Base-by-base conservation (phyloP, 2,329 filamentous ascomycete species). In the Neonectria faginata region DNA sequence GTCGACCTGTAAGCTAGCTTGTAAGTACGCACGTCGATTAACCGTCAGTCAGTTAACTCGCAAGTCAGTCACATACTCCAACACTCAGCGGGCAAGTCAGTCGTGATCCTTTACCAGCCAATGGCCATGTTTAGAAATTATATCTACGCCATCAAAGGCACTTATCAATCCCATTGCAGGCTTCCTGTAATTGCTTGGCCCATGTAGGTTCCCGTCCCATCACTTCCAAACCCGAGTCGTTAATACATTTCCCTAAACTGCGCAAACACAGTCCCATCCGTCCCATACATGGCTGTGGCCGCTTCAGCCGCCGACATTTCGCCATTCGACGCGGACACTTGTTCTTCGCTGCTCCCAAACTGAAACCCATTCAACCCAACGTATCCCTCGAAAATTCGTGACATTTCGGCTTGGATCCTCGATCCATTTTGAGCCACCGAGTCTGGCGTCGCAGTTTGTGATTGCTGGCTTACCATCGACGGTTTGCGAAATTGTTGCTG, bases 321-420 rank as follows among this genome's bases (percentile, higher is more conserved):
- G 9, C 63, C 36, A n/a, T 67, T 71, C 11, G 75, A 52, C 39
- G 63, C 55, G 3, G 72, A 53, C 3, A 70, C 67, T 29, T 73
- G 73, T 3, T 76, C 75, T 4, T 74, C 75, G 14, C 67, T 70
- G 27, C 73, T 70, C 16, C 67, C 69, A 11, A 72, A 73, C 41
- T 78, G 76, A 51, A 78, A 79, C 59, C 79, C 69, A 25, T 77
- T 78, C 41, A 79, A 68, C 1, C 74, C 76, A 5, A 81, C 75
- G 52, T 81, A 81, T 39, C 76, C 76, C 61, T 82, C 79, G 41
- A 80, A 80, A 18, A 83, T 80, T 1, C 82, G 80, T 12, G 81
- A 84, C 82, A 88, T 85, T 70, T 88, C 86, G 22, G 70, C 83
- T 60, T 85, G 84, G 41, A 88, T 81, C 67, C 80, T 81, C 29